phyloP scores from a whole-genome alignment of 495 filamentous ascomycete genomes.

The Jackrogersella multiformis region DNA sequence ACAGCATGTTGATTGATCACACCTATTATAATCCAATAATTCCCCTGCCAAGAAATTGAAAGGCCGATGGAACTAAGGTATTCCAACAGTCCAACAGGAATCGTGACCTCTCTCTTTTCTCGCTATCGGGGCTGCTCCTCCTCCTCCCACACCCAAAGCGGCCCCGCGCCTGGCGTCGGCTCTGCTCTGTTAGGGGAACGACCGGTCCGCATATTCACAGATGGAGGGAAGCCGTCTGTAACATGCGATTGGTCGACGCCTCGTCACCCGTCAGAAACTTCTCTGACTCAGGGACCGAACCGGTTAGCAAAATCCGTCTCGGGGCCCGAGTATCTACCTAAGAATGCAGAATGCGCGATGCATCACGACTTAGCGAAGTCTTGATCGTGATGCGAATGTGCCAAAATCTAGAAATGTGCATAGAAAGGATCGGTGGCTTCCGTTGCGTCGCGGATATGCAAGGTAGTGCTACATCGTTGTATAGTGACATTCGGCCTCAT shows the following conservation, averaged over 20 bases:
- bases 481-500: slow-evolving; percentile 42
- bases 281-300: slow-evolving; percentile 16
- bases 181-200: slow-evolving; percentile 28
- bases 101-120: slow-evolving; percentile 11
- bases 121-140: slow-evolving; percentile 6
- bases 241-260: slow-evolving; percentile 22
- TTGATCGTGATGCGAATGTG: slow-evolving; percentile 19
- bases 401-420: slow-evolving; percentile 29
- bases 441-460: slow-evolving; percentile 43
- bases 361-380: slow-evolving; percentile 20
- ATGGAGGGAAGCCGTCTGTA: not conserved
- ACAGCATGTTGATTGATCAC: slow-evolving; percentile 34
- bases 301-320: slow-evolving; percentile 27
- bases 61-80: slow-evolving; percentile 16
- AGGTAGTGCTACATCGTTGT: slow-evolving; percentile 39
- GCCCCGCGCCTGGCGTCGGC: slow-evolving; percentile 33
- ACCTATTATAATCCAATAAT: slow-evolving; percentile 12
- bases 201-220: slow-evolving; percentile 9
- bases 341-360: slow-evolving; percentile 2
- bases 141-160: slow-evolving; percentile 28
- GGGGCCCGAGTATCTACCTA: not conserved
- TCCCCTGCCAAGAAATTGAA: slow-evolving; percentile 36
- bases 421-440: slow-evolving; percentile 38
- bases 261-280: slow-evolving; percentile 12
- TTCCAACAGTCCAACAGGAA: slow-evolving; percentile 26